These are phyloP conservation scores for Echinochloa phyllopogon DNA, from an alignment of 176 grass and related monocot species.

Conservation along the genomic window DNA sequence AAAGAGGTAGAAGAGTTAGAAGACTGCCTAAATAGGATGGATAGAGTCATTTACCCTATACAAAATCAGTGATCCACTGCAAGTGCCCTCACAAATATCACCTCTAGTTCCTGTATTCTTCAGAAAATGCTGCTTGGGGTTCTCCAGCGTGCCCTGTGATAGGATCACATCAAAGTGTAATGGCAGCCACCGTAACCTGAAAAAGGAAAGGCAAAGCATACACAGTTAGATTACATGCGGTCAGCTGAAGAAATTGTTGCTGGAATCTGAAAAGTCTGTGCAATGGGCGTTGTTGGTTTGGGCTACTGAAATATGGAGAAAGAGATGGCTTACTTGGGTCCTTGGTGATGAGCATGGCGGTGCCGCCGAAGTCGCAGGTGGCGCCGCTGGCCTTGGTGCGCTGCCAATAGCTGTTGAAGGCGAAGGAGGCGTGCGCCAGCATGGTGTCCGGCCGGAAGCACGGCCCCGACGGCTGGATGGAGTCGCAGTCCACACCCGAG, in stretches of 20 bases:
- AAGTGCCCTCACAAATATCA: conserved; percentile 12
- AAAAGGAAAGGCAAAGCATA: conserved; percentile 22
- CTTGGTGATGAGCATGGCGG: conserved; percentile 86
- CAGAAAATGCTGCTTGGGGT: background rate
- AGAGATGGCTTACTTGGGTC: conserved; percentile 77
- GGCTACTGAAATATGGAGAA: background rate
- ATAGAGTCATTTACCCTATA: conserved; percentile 25
- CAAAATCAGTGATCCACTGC: conserved; percentile 49
- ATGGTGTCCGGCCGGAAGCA: conserved; percentile 82
- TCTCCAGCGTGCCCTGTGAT: background rate
- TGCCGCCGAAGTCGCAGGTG: conserved; percentile 88
- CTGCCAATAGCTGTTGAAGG: conserved; percentile 96
- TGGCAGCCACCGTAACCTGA: conserved; percentile 74
- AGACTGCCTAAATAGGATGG: conserved; percentile 1
- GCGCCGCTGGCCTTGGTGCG: conserved; percentile 73
- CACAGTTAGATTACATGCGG: background rate
- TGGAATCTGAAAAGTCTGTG: background rate
- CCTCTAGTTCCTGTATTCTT: conserved; percentile 30
- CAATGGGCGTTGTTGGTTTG: background rate
- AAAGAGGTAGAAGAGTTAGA: conserved; percentile 30
- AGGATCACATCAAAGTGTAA: conserved; percentile 71
- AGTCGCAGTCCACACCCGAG: conserved; percentile 72
- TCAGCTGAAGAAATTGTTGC: background rate
- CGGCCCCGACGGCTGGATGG: conserved; percentile 54
- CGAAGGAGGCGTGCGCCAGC: conserved; percentile 76